Conservation (phyloP, 306 rosid genomes). For the Spatholobus suberectus region DNA sequence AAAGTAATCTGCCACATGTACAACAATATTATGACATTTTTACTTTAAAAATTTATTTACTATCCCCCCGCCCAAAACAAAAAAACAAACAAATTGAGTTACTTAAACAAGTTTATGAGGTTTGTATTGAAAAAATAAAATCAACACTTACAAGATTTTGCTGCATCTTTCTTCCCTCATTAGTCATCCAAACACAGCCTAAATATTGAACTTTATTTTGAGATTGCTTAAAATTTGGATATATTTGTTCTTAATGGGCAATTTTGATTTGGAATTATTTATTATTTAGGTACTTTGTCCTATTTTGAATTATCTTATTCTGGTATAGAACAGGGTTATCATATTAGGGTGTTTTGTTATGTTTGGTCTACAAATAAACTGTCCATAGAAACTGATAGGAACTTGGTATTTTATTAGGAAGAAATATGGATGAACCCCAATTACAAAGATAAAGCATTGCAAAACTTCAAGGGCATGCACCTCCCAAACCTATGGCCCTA, state of each 20-base stretch:
- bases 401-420: background rate
- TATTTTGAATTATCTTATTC: background rate
- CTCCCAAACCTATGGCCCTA: background rate
- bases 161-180: background rate
- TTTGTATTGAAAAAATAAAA: conserved; percentile 17
- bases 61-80: background rate
- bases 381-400: background rate
- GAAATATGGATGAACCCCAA: background rate
- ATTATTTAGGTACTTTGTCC: background rate
- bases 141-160: background rate
- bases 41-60: background rate
- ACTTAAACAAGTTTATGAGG: conserved; percentile 5
- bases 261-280: background rate
- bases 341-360: background rate
- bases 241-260: background rate
- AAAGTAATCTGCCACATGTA: background rate
- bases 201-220: background rate
- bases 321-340: background rate
- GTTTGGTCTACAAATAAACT: background rate
- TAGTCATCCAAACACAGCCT: background rate
- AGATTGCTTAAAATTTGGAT: background rate
- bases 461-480: background rate
- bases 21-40: background rate
- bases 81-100: conserved; percentile 2
- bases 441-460: background rate